Evolutionary conservation across 768 basidiomycete genomes (phyloP), one percentile per base, ranked within the genome.

Genomic region (Lentinula guzmanii): DNA sequence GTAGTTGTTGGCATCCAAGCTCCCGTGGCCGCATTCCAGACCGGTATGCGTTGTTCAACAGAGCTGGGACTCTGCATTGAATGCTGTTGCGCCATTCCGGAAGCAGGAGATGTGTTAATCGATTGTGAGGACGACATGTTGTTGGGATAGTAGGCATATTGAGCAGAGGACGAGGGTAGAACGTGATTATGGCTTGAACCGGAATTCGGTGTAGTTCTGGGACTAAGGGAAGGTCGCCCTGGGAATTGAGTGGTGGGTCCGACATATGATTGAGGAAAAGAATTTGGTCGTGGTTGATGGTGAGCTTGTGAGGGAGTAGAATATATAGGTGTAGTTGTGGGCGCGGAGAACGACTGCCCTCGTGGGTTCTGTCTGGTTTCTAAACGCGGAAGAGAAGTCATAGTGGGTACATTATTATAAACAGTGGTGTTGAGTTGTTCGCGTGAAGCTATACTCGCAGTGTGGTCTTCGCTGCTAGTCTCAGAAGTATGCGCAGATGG

Each of bases 21-120:
- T 15, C 55, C 55, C 24, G 55, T 56, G 9, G 55, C 41, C 13
- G 55, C 39, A 43, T 56, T 56, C 55, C 55, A 56, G 8, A 56
- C 55, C 4, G 55, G 55, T 13, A 56, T 56, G n/a, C 43, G 55
- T n/a, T 56, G 55, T 31, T 18, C 53, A 0, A 37, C 53, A 13
- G 42, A 43, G 16, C 16, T 43, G 16, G 42, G 16, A n/a, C 13
- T 39, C 13, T 39, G 37, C 37, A 39, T 39, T 39, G 42, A 15
- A 43, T 43, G 42, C 16, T 48, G 46, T 48, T 48, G 46, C 11
- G 21, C 46, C 46, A 24, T 48, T 8, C 46, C 46, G 51, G 51
- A 50, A 11, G 48, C 28, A 34, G 51, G n/a, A 35, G 51, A 52
- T 52, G 28, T 13, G 33, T 11, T 33, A 13, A 52, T 52, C 16